Base-by-base conservation (phyloP, 345 rosid species). In the Pistacia atlantica region DNA sequence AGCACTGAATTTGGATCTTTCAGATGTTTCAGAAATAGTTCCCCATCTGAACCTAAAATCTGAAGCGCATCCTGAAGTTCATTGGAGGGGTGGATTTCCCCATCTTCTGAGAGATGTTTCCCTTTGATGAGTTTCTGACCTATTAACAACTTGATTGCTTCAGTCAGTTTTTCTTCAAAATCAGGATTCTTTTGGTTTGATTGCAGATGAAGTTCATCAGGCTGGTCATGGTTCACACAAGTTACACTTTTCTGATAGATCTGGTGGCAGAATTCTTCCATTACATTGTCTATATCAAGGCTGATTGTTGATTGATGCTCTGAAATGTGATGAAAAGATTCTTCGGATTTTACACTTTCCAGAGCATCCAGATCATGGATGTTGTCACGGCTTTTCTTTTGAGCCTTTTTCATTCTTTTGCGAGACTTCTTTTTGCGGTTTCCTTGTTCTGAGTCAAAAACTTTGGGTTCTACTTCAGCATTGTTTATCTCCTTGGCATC, bases 21-120 rank as follows among this genome's bases (percentile, higher is more conserved):
- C 69, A 96, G 80, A 79, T 90, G 91, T 80, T 90, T 88, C 72
- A 85, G 79, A 88, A 90, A 88, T 80, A 93, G 66, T 78, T 96
- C 99, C 84, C 90, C 95, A 69, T 93, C 95, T 13, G 91, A 91
- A 83, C 88, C 87, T 20, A 91, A 86, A 80, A 86, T 81, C 85
- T 89, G 92, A 80, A 96, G 91, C 16, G 92, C 99, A 78, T 96
- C 92, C 86, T 84, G 83, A 55, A 93, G 82, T 82, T 92, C 99
- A 78, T 89, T 86, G 18, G 93, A 85, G 75, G 85, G 86, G 45
- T 80, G 83, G 68, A 81, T 79, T 57, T 84, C 81, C 69, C 84
- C 90, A 57, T 85, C 86, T 74, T 85, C 92, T n/a, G 61, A 69
- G 31, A 75, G 88, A 71, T 80, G 84, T 79, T 87, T 91, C 71